Conservation (phyloP, 805 yeast species). For the Metschnikowia peoriensis region DNA sequence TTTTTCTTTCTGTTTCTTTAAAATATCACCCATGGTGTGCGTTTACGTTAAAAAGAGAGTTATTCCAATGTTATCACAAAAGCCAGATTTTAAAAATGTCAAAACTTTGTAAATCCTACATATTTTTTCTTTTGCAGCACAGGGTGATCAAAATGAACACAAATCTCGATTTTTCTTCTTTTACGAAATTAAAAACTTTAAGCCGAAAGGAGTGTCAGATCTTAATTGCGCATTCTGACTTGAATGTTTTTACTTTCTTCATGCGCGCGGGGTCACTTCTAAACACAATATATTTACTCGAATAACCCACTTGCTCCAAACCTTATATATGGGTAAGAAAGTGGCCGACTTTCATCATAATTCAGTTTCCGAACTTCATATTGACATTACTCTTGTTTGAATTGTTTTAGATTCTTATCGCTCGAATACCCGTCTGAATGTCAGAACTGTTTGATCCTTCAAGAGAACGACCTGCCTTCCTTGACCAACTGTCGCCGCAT, state of each 20-base stretch:
- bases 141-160: neutral
- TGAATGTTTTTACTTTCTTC: neutral
- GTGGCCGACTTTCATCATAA: too few relatives aligned
- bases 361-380: too few relatives aligned
- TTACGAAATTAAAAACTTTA: neutral
- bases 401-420: neutral
- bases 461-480: neutral
- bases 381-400: neutral
- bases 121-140: too few relatives aligned
- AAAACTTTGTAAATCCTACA: too few relatives aligned
- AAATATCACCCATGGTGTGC: too few relatives aligned
- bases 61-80: too few relatives aligned
- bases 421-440: neutral
- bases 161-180: neutral
- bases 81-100: too few relatives aligned
- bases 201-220: neutral
- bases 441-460: neutral
- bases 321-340: too few relatives aligned
- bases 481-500: conserved; percentile 6
- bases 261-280: neutral
- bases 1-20: too few relatives aligned
- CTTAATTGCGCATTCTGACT: neutral
- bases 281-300: too few relatives aligned
- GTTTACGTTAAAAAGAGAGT: too few relatives aligned
- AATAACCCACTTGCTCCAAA: too few relatives aligned